A percentile compares a stretch with the other conserved stretches of the same genome.
Conservation (phyloP, 768 basidiomycete genomes). For the Mycena floridula region DNA sequence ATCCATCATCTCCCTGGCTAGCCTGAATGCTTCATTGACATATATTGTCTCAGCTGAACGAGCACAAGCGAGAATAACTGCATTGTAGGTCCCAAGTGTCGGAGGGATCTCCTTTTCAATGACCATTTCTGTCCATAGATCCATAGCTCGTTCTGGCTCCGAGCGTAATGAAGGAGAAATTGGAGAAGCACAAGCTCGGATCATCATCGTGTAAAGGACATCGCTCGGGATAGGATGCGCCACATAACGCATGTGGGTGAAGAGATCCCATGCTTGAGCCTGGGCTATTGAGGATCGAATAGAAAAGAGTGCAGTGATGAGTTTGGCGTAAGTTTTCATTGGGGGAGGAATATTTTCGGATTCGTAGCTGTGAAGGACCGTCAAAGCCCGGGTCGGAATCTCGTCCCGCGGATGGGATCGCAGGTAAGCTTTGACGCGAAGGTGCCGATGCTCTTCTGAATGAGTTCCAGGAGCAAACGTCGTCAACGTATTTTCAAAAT, state of each 20-base stretch:
- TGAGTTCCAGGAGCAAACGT: constrained; percentile 34
- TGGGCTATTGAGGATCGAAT: constrained; percentile 43
- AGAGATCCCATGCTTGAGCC: constrained; percentile 91
- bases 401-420: constrained; percentile 36
- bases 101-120: constrained; percentile 59
- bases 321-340: constrained; percentile 65
- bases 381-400: constrained; percentile 59
- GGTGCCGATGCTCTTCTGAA: constrained; percentile 55
- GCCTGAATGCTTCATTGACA: constrained; percentile 77
- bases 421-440: constrained; percentile 68
- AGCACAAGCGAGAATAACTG: constrained; percentile 78
- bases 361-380: constrained; percentile 71
- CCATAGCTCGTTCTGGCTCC: constrained; percentile 87
- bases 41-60: constrained; percentile 53
- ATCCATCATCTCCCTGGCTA: constrained; percentile 85
- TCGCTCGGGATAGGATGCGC: constrained; percentile 79
- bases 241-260: constrained; percentile 93
- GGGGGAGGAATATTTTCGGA: constrained; percentile 53
- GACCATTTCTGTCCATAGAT: constrained; percentile 92
- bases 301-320: constrained; percentile 55
- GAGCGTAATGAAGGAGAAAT: constrained; percentile 39
- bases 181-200: constrained; percentile 71
- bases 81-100: constrained; percentile 67
- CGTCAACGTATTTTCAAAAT: constrained; percentile 39
- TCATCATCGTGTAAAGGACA: constrained; percentile 78